Evolutionary conservation across 2,329 filamentous ascomycete species (phyloP), one percentile per base, ranked within the genome.

Genomic region (Akanthomyces muscarius): DNA sequence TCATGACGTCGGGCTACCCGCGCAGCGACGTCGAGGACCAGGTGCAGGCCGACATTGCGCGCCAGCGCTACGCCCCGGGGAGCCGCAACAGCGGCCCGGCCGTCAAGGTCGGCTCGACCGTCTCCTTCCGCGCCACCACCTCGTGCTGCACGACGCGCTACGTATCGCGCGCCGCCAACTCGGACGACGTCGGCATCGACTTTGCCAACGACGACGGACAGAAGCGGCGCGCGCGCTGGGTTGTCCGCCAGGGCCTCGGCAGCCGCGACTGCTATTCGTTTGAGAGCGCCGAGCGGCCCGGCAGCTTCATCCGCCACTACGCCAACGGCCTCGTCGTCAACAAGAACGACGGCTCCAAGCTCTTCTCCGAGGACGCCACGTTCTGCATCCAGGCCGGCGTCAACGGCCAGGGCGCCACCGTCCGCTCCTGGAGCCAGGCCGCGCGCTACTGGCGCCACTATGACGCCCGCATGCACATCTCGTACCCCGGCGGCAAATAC

Each of bases 1-100:
- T 83, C 30, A 86, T 89, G 84, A 88, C 85, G 18, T 73, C 77
- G 0, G 84, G 85, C 2, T 88, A 87, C 68, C 85, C 86, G 0
- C 78, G 81, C 2, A 84, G 88, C 65, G 79, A 77, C 11, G 83
- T 80, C 6, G 86, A 89, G 71, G 78, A 80, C 70, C 70, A 78
- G 0, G 83, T 87, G 1, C 85, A 87, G 72, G 84, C 81, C 61
- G 76, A 88, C 68, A 83, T 88, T 63, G 83, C 84, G 0, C 83
- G 83, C 0, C 85, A 85, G 23, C 78, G 78, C 64, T 89, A 89
- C 65, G 79, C 80, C 74, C 71, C 68, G 7, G 68, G 74, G 0
- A 77, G 81, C 0, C 67, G 86, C 63, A 80, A 73, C 55, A 82
- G 78, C 67, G 84, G 83, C 0, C 67, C 72, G 0, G 74, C 74